Percentiles rank a stretch among this genome's conserved stretches.
phyloP scores from a whole-genome alignment of 805 yeast species.

The Jamesozyma hellenica region DNA sequence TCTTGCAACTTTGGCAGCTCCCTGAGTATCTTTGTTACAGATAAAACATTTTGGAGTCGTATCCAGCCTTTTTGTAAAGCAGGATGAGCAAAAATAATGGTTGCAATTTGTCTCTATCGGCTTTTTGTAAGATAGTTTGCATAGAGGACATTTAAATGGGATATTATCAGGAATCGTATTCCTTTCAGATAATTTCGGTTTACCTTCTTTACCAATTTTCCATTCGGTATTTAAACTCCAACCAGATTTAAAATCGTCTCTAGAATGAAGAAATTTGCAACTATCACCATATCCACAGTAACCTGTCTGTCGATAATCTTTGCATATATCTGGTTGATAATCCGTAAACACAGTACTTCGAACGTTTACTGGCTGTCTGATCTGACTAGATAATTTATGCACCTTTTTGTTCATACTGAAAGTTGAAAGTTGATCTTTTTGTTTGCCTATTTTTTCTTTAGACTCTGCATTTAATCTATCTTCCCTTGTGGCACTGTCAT shows the following conservation, averaged over 20 bases:
- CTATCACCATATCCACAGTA: conserved; percentile 96
- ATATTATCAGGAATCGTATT: conserved; percentile 22
- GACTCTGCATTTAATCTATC: conserved; percentile 10
- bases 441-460: neutral
- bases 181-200: conserved; percentile 10
- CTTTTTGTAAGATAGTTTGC: conserved; percentile 41
- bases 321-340: conserved; percentile 89
- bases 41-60: conserved; percentile 39
- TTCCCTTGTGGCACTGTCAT: conserved; percentile 9
- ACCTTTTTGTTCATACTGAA: neutral
- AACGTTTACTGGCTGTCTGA: conserved; percentile 35
- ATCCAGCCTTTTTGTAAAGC: conserved; percentile 43
- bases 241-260: conserved; percentile 74
- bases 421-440: neutral
- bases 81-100: conserved; percentile 54
- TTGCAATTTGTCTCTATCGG: conserved; percentile 54
- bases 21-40: conserved; percentile 53
- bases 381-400: conserved; percentile 3
- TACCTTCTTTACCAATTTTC: conserved; percentile 35
- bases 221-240: conserved; percentile 63
- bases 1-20: conserved; percentile 46
- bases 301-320: conserved; percentile 83
- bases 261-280: conserved; percentile 83
- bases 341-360: conserved; percentile 64
- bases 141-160: conserved; percentile 55